Conservation (phyloP, 2,329 filamentous ascomycete genomes). For the Xylaria sp. region DNA sequence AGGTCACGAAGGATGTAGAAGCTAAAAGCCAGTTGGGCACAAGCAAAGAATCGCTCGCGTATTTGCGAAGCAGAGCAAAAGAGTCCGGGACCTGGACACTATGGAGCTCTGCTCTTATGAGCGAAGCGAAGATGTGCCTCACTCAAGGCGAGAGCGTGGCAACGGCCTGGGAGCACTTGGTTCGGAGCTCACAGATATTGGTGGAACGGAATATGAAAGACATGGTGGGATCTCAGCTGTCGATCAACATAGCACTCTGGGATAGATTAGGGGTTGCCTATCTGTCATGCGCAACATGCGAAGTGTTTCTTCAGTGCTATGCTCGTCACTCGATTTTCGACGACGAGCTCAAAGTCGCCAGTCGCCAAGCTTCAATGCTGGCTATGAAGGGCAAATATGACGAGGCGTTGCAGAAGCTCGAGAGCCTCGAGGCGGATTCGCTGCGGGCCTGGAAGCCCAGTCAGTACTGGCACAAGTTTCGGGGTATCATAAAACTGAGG, state of each 20-base stretch:
- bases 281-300: slow-evolving; percentile 56
- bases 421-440: slow-evolving; percentile 53
- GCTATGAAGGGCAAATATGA: slow-evolving; percentile 65
- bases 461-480: slow-evolving; percentile 65
- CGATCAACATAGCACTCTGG: slow-evolving; percentile 69
- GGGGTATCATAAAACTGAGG: slow-evolving; percentile 60
- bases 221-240: slow-evolving; percentile 67
- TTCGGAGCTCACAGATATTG: slow-evolving; percentile 77
- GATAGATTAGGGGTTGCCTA: slow-evolving; percentile 62
- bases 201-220: slow-evolving; percentile 68
- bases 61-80: slow-evolving; percentile 78
- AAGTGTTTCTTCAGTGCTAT: slow-evolving; percentile 73
- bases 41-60: slow-evolving; percentile 75
- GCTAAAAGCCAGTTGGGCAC: slow-evolving; percentile 69
- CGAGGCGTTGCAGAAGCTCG: slow-evolving; percentile 57
- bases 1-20: slow-evolving; percentile 64
- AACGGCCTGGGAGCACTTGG: slow-evolving; percentile 67
- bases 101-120: slow-evolving; percentile 75
- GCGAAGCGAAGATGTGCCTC: slow-evolving; percentile 76
- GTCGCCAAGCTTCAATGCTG: slow-evolving; percentile 63
- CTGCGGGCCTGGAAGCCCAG: slow-evolving; percentile 71
- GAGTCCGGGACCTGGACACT: slow-evolving; percentile 82
- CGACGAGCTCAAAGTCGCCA: slow-evolving; percentile 70
- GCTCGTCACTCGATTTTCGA: slow-evolving; percentile 56
- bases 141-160: slow-evolving; percentile 62